Evolutionary conservation across 1,139 yeast genomes (phyloP), one percentile per base, ranked within the genome.

Genomic region (Taiozyma sp.): DNA sequence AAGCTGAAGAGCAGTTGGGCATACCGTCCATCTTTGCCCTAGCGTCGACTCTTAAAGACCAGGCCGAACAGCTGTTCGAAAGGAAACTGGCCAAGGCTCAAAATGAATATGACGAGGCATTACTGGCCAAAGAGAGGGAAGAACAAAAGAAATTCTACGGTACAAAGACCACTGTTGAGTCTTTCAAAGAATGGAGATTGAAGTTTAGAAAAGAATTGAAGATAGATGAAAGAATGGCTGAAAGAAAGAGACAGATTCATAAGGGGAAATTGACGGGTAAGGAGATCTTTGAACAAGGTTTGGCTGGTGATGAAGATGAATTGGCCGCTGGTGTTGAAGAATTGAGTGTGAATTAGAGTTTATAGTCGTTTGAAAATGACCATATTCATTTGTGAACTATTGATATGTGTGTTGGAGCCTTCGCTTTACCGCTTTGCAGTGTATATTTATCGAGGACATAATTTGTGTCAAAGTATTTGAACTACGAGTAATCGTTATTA

Each of bases 201-300:
- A 70, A 70, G 49, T 88, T 88, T 65, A 73, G 90, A 52, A 66
- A 67, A 32, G 83, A 78, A 52, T 60, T 74, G 67, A 72, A 75
- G 52, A 61, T 88, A 73, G 73, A 75, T 76, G 77, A 81, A 75
- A 73, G 80, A 55, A 77, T 82, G 57, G 68, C 70, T 41, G 68
- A 72, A 53, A 73, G 88, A 60, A 78, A 77, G 55, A 68, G 71
- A 37, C 67, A 66, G n/a, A 80, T 84, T 64, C 93, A 86, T 62
- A 76, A 74, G 48, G 95, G 93, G 13, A 86, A 85, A 66, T 70
- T 89, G 62, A 84, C 96, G 0, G 99, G 99, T 21, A 77, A 81
- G 60, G 93, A 90, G 68, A 86, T 93, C 54, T 93, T 91, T 64
- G 98, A 90, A 63, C 79, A 78, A 64, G 98, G 98, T 47, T 77